Base-by-base conservation (phyloP, 257 asterid species). In the Ocimum tenuiflorum region DNA sequence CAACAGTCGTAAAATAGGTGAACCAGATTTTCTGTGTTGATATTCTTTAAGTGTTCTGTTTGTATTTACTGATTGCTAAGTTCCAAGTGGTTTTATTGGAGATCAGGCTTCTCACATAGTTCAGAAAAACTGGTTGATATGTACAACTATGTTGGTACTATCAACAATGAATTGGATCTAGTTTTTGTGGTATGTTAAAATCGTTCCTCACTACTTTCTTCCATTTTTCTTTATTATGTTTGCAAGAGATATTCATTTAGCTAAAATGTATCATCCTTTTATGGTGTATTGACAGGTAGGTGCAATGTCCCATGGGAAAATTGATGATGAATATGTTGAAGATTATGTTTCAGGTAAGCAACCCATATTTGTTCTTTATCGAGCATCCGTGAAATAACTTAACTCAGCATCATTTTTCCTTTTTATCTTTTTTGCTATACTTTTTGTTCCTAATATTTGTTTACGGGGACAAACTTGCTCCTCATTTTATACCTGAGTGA, bases 301-400 rank as follows among this genome's bases (percentile, higher is more conserved):
- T 52, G 97, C 98, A 60, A 89, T 92, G 98, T 77, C 96, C 60
- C 94, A 89, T 76, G 97, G 98, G 29, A 92, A 85, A 85, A 84
- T 87, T 72, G 94, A 85, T 2, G 81, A 64, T 33, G 92, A 85
- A 18, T 83, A 85, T 43, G 91, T 85, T 0, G 96, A 89, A 42
- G 98, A 87, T 67, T 92, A 77, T 74, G 5, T 92, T 50, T 92
- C 98, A 48, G 74, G 97, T 92, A 81, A 75, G 84, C 63, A 22
- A 56, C n/a, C 41, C 56, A 27, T 60, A 60, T 22, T 48, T 15
- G 9, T 48, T 60, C 54, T 14, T 15, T 23, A 48, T 60, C 33
- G 56, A 48, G 17, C 23, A 51, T 60, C 51, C 19, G 10, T 60
- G 6, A 29, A 52, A 56, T 6, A 31, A 46, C 39, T 13, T 54